phyloP scores from a whole-genome alignment of 805 yeast genomes.

The Wickerhamiella kazuoi region DNA sequence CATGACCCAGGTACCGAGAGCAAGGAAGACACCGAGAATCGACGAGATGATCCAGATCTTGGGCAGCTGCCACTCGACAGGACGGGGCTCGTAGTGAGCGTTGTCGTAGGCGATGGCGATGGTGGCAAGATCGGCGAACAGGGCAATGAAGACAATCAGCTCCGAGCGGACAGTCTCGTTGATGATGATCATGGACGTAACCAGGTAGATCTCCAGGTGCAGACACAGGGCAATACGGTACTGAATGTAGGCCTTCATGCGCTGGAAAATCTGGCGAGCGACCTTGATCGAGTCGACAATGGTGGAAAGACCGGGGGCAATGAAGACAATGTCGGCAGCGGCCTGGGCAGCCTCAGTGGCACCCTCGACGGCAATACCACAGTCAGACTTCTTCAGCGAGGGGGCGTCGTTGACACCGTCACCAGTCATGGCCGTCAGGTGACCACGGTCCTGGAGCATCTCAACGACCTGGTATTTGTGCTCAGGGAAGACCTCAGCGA shows the following conservation, averaged over 20 bases:
- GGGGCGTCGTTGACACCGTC: slow-evolving; percentile 99
- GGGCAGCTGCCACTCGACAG: slow-evolving; percentile 94
- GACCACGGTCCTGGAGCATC: slow-evolving; percentile 88
- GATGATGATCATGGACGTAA: slow-evolving; percentile 90
- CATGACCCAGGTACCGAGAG: slow-evolving; percentile 87
- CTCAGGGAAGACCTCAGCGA: slow-evolving; percentile 97
- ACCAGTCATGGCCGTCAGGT: slow-evolving; percentile 98
- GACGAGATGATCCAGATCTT: slow-evolving; percentile 96
- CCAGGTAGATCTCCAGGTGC: slow-evolving; percentile 87
- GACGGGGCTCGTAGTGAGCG: slow-evolving; percentile 85
- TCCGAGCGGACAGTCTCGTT: slow-evolving; percentile 73
- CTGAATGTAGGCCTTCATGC: slow-evolving; percentile 95
- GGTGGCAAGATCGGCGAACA: slow-evolving; percentile 94
- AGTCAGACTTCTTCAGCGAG: slow-evolving; percentile 86
- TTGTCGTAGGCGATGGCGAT: slow-evolving; percentile 94
- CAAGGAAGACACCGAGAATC: slow-evolving; percentile 68
- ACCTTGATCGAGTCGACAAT: slow-evolving; percentile 89
- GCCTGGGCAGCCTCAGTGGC: slow-evolving; percentile 95
- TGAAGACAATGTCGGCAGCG: slow-evolving; percentile 91
- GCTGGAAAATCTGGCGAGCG: slow-evolving; percentile 95
- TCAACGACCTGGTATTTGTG: slow-evolving; percentile 93
- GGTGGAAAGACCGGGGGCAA: slow-evolving; percentile 90
- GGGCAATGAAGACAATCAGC: slow-evolving; percentile 87
- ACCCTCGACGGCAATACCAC: slow-evolving; percentile 97
- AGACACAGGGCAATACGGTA: slow-evolving; percentile 93